A percentile compares a stretch with the other conserved stretches of the same genome.
Evolutionary conservation across 2,329 filamentous ascomycete genomes (phyloP).

Genomic region (Plectosphaerella sp.): DNA sequence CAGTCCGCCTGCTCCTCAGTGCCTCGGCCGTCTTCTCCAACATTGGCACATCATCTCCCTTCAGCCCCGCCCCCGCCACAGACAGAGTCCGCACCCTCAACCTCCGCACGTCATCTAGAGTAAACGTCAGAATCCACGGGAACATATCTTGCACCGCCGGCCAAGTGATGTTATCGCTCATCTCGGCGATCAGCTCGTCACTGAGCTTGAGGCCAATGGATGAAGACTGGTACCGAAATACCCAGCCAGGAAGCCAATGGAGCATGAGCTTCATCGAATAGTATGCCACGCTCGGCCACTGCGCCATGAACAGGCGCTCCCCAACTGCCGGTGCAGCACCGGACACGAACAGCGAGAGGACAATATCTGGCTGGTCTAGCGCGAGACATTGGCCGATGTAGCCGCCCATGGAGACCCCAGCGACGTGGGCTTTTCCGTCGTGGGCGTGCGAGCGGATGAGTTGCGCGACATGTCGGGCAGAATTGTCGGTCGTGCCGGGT

Average conservation of each 20-base stretch:
- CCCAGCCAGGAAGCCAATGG: conserved; percentile 17
- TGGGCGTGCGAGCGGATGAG: conserved; percentile 30
- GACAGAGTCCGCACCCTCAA: conserved; percentile 20
- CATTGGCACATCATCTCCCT: conserved; percentile 25
- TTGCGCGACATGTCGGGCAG: conserved; percentile 25
- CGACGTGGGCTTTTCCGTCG: conserved; percentile 29
- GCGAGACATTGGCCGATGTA: conserved; percentile 28
- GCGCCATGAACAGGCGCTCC: conserved; percentile 16
- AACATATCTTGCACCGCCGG: conserved; percentile 18
- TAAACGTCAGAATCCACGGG: conserved; percentile 16
- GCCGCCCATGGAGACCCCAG: conserved; percentile 34
- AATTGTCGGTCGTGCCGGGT: conserved; percentile 23
- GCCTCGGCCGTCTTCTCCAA: conserved; percentile 22
- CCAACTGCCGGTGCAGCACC: conserved; percentile 24
- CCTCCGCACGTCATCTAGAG: conserved; percentile 18
- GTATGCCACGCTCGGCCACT: conserved; percentile 20
- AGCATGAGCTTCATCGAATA: conserved; percentile 19
- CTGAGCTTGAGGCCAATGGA: conserved; percentile 18
- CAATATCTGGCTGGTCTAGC: conserved; percentile 22
- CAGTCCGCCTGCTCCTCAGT: conserved; percentile 9
- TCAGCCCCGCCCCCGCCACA: conserved; percentile 20
- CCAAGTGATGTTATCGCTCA: conserved; percentile 24
- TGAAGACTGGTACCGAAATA: conserved; percentile 21
- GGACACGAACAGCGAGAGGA: conserved; percentile 27
- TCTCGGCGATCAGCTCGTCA: conserved; percentile 23